Evolutionary conservation across 352 stramenopile species (phyloP).

Genomic region (Globisporangium spinosum): DNA sequence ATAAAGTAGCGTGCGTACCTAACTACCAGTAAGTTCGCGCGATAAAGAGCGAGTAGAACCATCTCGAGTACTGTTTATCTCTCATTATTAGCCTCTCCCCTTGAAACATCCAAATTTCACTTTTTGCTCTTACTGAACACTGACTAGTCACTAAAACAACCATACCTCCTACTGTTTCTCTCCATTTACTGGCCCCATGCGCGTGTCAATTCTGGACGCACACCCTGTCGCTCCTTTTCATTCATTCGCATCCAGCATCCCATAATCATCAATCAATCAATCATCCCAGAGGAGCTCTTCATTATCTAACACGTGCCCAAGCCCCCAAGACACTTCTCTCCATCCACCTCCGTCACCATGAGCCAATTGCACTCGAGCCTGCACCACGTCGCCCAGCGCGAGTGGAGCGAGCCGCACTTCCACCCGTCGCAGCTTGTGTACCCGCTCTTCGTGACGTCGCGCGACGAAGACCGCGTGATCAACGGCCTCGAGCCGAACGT

Average conservation of each 20-base stretch:
- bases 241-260: not conserved
- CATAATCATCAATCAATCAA: too few relatives aligned
- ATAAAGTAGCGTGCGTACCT: too few relatives aligned
- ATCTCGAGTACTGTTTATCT: too few relatives aligned
- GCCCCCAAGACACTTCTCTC: not conserved
- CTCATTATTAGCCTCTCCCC: too few relatives aligned
- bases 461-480: slow-evolving; percentile 68
- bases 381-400: slow-evolving; percentile 74
- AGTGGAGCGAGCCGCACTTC: slow-evolving; percentile 85
- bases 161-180: too few relatives aligned
- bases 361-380: slow-evolving; percentile 70
- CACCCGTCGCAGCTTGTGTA: slow-evolving; percentile 89
- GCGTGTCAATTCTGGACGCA: not conserved
- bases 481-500: slow-evolving; percentile 77
- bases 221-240: not conserved
- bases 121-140: too few relatives aligned
- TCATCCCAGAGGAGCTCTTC: not conserved
- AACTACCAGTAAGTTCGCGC: too few relatives aligned
- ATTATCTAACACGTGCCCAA: not conserved
- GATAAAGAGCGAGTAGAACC: too few relatives aligned
- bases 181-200: not conserved
- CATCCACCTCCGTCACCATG: not conserved
- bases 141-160: too few relatives aligned
- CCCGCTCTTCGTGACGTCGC: slow-evolving; percentile 85
- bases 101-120: too few relatives aligned